Evolutionary conservation across 2,329 filamentous ascomycete species (phyloP).

Genomic region (Verticillium albo-atrum): DNA sequence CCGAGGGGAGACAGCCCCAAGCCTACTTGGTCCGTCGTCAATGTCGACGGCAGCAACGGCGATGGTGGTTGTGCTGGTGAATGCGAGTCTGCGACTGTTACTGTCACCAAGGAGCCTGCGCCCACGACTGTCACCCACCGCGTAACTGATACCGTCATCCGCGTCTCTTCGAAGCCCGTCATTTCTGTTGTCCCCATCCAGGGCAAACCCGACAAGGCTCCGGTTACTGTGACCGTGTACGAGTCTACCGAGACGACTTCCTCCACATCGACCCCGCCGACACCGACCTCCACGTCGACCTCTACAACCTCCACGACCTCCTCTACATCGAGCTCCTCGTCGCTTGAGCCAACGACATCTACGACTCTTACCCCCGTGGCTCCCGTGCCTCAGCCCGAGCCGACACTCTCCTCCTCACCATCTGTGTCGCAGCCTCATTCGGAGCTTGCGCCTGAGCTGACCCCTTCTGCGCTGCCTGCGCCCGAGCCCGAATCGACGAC

Average conservation of each 20-base stretch:
- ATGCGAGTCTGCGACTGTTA: constrained; percentile 15
- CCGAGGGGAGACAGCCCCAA: constrained; percentile 5
- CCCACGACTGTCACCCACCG: constrained; percentile 21
- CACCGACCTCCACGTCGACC: constrained; percentile 1
- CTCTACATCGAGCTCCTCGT: background rate
- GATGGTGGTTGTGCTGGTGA: constrained; percentile 4
- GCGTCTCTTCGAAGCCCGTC: constrained; percentile 9
- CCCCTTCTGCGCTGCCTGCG: background rate
- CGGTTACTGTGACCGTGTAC: constrained; percentile 8
- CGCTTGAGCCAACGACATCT: background rate
- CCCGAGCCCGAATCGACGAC: background rate
- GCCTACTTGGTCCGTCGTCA: constrained; percentile 24
- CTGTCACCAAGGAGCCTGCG: constrained; percentile 20
- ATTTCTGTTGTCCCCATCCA: constrained; percentile 24
- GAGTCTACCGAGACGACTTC: background rate
- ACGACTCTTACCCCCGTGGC: background rate
- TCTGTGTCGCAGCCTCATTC: background rate
- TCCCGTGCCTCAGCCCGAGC: background rate
- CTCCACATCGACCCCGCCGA: background rate
- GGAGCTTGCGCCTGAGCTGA: background rate
- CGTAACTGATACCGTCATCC: constrained; percentile 22
- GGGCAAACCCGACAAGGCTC: constrained; percentile 5
- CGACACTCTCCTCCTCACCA: background rate
- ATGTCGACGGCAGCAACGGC: constrained; percentile 16
- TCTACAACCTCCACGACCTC: constrained; percentile 2